Base-by-base conservation (phyloP, 495 filamentous ascomycete genomes). In the Neurospora sp. region DNA sequence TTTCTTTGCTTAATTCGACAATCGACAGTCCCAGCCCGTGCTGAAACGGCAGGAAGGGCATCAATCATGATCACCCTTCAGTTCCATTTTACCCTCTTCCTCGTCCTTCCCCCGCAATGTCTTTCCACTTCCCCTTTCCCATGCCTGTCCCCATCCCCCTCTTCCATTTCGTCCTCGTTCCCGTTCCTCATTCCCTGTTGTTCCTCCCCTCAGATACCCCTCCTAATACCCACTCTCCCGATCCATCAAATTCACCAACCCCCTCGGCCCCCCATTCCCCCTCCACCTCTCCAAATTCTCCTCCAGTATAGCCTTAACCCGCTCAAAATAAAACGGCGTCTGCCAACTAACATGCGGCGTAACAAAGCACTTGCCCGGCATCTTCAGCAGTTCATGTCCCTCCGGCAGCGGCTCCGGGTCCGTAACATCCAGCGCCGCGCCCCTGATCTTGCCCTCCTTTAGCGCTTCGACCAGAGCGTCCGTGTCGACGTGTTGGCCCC, bases 381-480 rank as follows among this genome's bases (percentile, higher is more conserved):
- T 82, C n/a, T 86, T 87, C 89, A 92, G 96, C 40, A 97, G 79
- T 72, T 89, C 87, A 80, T 90, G 87, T 11, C 91, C 89, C 37
- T 83, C 74, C 0, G 92, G 92, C 75, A 97, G 78, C 0, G 94
- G 94, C 77, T 97, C 94, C 1, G 93, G 93, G 72, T 96, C 93
- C 42, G 93, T 92, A 0, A 97, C 94, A 82, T 97, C 94, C 48
- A 97, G 79, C 62, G 92, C 92, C 11, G 93, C 88, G 27, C 92
- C 93, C 38, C 88, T 84, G 69, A 97, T 81, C 20, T 84, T 85
- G 2, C 81, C 86, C 7, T 82, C 79, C 72, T 90, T 84, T 14
- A 93, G 80, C 4, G 93, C 89, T 0, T 81, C 82, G 14, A 95
- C 83, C 38, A 97, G 77, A 5, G 89, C 92, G 16, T 88, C 86